A percentile compares a stretch with the other conserved stretches of the same genome.
Evolutionary conservation across 1,139 yeast genomes (phyloP).

Genomic region (Suhomyces kunorum): DNA sequence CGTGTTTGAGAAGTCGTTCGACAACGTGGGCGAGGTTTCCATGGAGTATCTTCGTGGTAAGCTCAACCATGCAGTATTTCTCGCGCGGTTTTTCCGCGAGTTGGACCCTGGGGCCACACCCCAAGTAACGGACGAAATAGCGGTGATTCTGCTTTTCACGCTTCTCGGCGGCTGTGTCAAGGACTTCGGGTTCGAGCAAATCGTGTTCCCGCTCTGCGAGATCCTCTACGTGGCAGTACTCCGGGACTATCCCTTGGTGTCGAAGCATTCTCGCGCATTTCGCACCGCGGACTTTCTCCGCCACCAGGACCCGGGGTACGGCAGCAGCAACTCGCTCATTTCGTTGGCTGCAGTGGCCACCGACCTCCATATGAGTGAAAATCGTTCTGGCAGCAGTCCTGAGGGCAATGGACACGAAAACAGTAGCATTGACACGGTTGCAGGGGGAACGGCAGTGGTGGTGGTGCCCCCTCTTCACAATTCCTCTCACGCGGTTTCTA

Average conservation of each 20-base stretch:
- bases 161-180: slow-evolving; percentile 70
- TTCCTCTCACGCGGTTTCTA: not conserved
- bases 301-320: slow-evolving; percentile 4
- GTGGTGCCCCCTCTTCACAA: too few relatives aligned
- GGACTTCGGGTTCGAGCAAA: slow-evolving; percentile 76
- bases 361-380: slow-evolving; percentile 26
- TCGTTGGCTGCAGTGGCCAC: slow-evolving; percentile 47
- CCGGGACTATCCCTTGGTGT: slow-evolving; percentile 63
- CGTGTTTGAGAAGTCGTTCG: slow-evolving; percentile 32
- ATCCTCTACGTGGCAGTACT: slow-evolving; percentile 64
- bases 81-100: slow-evolving; percentile 52
- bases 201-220: slow-evolving; percentile 64
- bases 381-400: too few relatives aligned
- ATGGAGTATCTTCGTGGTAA: slow-evolving; percentile 58
- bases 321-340: slow-evolving; percentile 23
- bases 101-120: slow-evolving; percentile 47
- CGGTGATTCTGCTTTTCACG: slow-evolving; percentile 54
- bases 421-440: not conserved
- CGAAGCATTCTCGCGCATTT: slow-evolving; percentile 42
- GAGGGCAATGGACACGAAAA: not conserved
- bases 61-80: slow-evolving; percentile 42
- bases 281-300: slow-evolving; percentile 18
- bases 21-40: slow-evolving; percentile 32
- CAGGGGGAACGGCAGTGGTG: too few relatives aligned
- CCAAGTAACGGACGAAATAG: slow-evolving; percentile 43